These are phyloP conservation scores for Chaetomium cochliodes DNA, from an alignment of 495 filamentous ascomycete genomes.

Conservation along the genomic window DNA sequence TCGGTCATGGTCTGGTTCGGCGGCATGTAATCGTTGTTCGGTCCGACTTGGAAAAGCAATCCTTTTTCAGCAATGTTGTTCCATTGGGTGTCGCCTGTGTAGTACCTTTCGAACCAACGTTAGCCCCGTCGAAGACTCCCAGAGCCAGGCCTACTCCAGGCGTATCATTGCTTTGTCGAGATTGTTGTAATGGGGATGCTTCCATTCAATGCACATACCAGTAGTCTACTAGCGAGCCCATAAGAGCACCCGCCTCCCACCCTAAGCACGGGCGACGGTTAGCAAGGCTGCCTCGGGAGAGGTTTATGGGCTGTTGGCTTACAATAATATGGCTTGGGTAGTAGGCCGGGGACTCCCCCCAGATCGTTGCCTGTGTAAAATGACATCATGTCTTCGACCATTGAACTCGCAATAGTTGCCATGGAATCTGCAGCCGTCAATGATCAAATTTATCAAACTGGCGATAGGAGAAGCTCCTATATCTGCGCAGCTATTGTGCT, in stretches of 20 bases:
- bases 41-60: conserved; percentile 59
- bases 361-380: conserved; percentile 66
- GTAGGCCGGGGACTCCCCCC: conserved; percentile 49
- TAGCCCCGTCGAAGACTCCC: neutral
- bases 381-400: conserved; percentile 64
- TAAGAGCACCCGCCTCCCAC: conserved; percentile 77
- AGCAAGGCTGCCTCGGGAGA: neutral
- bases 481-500: neutral
- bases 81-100: conserved; percentile 61
- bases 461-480: no score
- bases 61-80: conserved; percentile 56
- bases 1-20: conserved; percentile 59
- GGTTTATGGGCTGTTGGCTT: neutral
- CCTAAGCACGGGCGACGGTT: conserved; percentile 47
- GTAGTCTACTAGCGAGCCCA: conserved; percentile 64
- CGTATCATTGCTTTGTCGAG: neutral
- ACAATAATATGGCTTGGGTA: conserved; percentile 49
- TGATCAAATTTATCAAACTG: neutral
- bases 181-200: no score
- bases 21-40: conserved; percentile 62
- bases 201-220: conserved; percentile 42
- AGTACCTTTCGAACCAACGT: conserved; percentile 28
- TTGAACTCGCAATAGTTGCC: conserved; percentile 57
- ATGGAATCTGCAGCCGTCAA: conserved; percentile 59
- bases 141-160: neutral